These are phyloP conservation scores for Hyphodiscus sp. DNA, from an alignment of 2,329 filamentous ascomycete genomes.

Conservation along the genomic window DNA sequence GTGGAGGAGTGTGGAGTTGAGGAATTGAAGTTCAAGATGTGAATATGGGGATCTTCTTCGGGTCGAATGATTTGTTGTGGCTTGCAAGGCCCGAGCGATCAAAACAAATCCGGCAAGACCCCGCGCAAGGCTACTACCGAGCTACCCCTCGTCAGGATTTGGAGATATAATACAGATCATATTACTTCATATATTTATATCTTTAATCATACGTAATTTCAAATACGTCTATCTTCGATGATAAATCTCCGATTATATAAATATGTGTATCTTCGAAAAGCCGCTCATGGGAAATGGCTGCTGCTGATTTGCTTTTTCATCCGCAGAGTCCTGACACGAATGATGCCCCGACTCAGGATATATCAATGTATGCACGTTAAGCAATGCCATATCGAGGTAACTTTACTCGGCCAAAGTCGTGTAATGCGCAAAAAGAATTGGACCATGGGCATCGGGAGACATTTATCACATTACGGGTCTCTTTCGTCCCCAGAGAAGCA, in stretches of 20 bases:
- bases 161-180: too few species aligned
- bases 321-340: too few species aligned
- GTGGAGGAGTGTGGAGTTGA: not conserved
- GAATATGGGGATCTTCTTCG: not conserved
- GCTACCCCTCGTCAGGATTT: not conserved
- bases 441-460: not conserved
- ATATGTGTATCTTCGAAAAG: not conserved
- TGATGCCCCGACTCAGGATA: too few species aligned
- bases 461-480: not conserved
- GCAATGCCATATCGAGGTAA: not conserved
- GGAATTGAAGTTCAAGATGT: too few species aligned
- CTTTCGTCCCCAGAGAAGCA: not conserved
- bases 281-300: not conserved
- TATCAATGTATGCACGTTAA: not conserved
- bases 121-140: not conserved
- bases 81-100: not conserved
- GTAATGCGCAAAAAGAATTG: not conserved
- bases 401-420: not conserved
- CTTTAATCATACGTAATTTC: too few species aligned
- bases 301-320: not conserved
- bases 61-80: not conserved
- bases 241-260: not conserved
- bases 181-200: too few species aligned
- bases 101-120: not conserved
- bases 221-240: too few species aligned